Evolutionary conservation across 1,284 basidiomycete genomes (phyloP).

Genomic region (Ganoderma lingzhi): DNA sequence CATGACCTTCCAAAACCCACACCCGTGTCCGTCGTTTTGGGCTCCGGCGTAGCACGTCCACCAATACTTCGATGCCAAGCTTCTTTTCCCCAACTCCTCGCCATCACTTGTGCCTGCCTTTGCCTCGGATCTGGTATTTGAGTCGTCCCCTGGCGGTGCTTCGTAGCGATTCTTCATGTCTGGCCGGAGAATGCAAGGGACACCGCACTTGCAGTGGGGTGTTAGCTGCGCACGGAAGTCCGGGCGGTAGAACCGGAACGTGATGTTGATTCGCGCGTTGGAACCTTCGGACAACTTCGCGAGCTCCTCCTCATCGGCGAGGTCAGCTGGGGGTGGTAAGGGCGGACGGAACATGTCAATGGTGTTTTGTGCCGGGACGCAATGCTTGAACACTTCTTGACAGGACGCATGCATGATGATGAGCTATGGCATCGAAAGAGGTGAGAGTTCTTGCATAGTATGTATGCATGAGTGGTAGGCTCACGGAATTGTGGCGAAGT

Average conservation of each 20-base stretch:
- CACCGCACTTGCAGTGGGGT: constrained; percentile 81
- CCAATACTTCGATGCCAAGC: constrained; percentile 72
- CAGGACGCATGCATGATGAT: constrained; percentile 93
- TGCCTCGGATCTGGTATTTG: not conserved
- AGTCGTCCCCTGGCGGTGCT: constrained; percentile 12
- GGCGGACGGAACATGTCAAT: constrained; percentile 81
- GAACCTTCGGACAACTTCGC: constrained; percentile 43
- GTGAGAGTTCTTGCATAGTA: constrained; percentile 12
- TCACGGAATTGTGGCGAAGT: constrained; percentile 84
- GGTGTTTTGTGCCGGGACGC: constrained; percentile 77
- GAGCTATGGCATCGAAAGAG: constrained; percentile 51
- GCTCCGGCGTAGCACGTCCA: constrained; percentile 88
- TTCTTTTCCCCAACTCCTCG: constrained; percentile 41
- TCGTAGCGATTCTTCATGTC: constrained; percentile 75
- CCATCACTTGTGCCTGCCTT: not conserved
- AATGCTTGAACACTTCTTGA: constrained; percentile 91
- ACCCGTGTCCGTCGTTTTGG: constrained; percentile 87
- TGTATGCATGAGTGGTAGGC: not conserved
- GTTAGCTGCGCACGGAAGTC: constrained; percentile 81
- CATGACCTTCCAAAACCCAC: constrained; percentile 83
- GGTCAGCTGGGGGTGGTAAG: constrained; percentile 50
- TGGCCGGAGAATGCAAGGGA: constrained; percentile 79
- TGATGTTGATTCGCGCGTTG: constrained; percentile 88
- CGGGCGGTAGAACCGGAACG: constrained; percentile 87
- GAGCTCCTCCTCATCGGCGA: constrained; percentile 16